Evolutionary conservation across 257 asterid species (phyloP).

Genomic region (Solanum virginianum): DNA sequence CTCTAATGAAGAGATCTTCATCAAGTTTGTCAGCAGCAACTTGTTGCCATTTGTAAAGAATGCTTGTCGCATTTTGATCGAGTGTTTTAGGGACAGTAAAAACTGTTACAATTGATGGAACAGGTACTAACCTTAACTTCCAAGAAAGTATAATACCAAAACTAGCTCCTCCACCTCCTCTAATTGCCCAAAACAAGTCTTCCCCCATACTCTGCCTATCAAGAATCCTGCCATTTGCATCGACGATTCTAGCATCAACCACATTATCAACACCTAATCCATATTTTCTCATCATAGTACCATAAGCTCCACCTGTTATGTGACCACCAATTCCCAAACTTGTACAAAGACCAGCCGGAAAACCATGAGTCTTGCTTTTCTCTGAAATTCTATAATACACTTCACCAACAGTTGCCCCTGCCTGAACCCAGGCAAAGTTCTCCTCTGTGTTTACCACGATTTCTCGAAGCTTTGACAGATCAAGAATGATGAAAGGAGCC

Average conservation of each 20-base stretch:
- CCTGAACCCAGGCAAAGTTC: background rate
- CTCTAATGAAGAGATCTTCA: slow-evolving; percentile 45
- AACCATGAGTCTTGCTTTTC: background rate
- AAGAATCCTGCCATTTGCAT: background rate
- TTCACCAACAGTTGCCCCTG: background rate
- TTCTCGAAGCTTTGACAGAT: background rate
- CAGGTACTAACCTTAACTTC: slow-evolving; percentile 44
- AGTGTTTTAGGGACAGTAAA: slow-evolving; percentile 41
- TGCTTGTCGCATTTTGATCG: slow-evolving; percentile 34
- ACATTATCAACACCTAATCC: background rate
- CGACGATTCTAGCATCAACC: background rate
- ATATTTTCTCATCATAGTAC: background rate
- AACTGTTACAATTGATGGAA: slow-evolving; percentile 39
- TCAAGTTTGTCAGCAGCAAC: slow-evolving; percentile 34
- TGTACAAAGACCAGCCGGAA: background rate
- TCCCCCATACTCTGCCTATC: background rate
- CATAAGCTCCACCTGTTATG: background rate
- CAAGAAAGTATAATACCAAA: slow-evolving; percentile 35
- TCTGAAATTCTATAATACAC: background rate
- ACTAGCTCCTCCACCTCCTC: background rate
- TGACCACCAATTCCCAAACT: background rate
- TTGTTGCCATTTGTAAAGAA: slow-evolving; percentile 55
- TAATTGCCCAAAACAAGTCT: background rate
- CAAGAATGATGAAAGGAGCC: background rate
- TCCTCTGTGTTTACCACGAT: background rate